Evolutionary conservation across 2,329 filamentous ascomycete species (phyloP), one percentile per base, ranked within the genome.

Genomic region (Macroventuria anomochaeta): DNA sequence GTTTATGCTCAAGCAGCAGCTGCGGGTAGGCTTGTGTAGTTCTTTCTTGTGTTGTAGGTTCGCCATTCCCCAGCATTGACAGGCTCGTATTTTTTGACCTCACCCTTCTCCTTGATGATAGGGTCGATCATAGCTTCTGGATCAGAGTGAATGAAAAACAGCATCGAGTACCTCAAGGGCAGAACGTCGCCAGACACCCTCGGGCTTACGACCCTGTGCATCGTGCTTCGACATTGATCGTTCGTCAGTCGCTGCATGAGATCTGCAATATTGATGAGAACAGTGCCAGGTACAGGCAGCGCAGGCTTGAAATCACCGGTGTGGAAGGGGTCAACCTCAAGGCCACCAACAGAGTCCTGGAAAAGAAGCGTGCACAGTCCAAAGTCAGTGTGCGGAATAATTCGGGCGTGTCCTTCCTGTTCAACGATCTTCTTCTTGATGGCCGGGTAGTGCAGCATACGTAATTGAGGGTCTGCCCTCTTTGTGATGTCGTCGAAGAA

Each of bases 71-170:
- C 67, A 17, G 71, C 72, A 38, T 70, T 74, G 2, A 75, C 67
- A 10, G 70, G 55, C 55, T 73, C 69, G 53, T 75, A 76, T 53
- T 68, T 75, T 55, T 72, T 74, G 31, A 73, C 66, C 41, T 68
- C 61, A 1, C 60, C 57, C 40, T 59, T 51, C n/a, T 63, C 59
- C n/a, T 71, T 70, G 44, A 76, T 50, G 15, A 72, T 69, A 37
- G 74, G 59, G 28, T 66, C 69, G 32, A 77, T 73, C 13, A 74
- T 25, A 1, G 63, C 65, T 7, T 76, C 70, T 12, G 68, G 63
- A 57, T 76, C 70, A 13, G 74, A 69, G 21, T 69, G 67, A 18
- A 73, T 68, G 39, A 77, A 77, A 44, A 74, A 76, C 6, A 73
- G 72, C 18, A 77, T 75, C 15, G 71, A 75, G 42, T 72, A 76